Evolutionary conservation across 306 rosid species (phyloP), one percentile per base, ranked within the genome.

Genomic region (barrel medic (Medicago truncatula)): DNA sequence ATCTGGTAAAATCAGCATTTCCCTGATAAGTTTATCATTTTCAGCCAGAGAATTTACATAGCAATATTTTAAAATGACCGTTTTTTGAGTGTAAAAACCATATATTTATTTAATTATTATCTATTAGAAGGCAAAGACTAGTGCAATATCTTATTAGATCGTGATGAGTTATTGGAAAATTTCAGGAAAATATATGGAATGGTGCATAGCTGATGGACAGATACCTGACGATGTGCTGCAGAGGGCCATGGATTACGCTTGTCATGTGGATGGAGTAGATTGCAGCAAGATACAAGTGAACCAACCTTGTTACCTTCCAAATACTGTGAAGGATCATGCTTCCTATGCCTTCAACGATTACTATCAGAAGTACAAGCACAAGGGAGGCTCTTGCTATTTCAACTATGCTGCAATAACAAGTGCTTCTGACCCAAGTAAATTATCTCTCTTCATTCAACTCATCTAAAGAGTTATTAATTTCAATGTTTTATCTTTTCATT

Each of bases 201-300:
- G 97, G 93, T 91, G 96, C 81, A 74, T 86, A 78, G 92, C 92
- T 10, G 98, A 93, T 76, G 93, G 88, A 75, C 98, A 93, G 84
- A 84, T 80, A 25, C 86, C 87, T 60, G 92, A 88, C 67, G 75
- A 77, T 2, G 97, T 87, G 75, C 23, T 93, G 77, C 90, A 83
- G 65, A 88, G 59, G 76, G 96, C 92, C 4, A 14, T 89, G 73
- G 91, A 88, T n/a, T 88, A 91, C 93, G 96, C 96, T 54, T 88
- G 96, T 84, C 82, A 80, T 64, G 71, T 70, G 74, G 89, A 88
- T 40, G 86, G 93, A 15, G 96, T 90, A 39, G 87, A 90, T 77
- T 90, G 93, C 78, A 82, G 85, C 36, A 85, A 80, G 46, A 83
- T 87, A 67, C n/a, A 83, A 87, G 76, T 31, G 59, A 84, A 85